Percentiles rank a stretch among this genome's conserved stretches.
Conservation (phyloP, 306 rosid species). For the Quercus cerris region DNA sequence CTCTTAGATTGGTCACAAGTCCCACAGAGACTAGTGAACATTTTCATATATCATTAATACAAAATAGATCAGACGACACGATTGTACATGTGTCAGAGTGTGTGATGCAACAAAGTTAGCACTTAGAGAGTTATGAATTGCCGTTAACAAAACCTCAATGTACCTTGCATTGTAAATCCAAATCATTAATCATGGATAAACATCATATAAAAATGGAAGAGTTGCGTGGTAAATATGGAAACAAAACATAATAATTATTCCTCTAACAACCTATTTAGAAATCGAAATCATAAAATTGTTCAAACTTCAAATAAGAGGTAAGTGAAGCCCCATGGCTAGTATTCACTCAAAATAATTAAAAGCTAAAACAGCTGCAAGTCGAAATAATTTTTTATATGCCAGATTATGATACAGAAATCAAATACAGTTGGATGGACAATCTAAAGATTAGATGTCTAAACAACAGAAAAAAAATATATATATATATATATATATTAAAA, state of each 20-base stretch:
- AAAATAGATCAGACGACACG: conserved; percentile 2
- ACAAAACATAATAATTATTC: not conserved
- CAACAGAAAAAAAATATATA: not conserved
- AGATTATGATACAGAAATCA: not conserved
- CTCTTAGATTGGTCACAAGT: not conserved
- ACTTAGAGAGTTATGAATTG: not conserved
- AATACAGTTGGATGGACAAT: not conserved
- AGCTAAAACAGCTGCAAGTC: not conserved
- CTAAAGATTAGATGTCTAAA: not conserved
- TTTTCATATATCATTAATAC: not conserved
- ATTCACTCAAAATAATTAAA: not conserved
- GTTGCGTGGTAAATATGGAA: not conserved
- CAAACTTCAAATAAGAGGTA: not conserved
- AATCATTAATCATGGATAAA: not conserved
- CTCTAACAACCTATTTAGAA: not conserved
- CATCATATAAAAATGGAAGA: not conserved
- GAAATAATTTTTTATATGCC: not conserved
- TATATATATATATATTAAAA: not conserved
- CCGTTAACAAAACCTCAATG: not conserved
- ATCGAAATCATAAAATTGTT: not conserved
- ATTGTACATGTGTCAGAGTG: not conserved
- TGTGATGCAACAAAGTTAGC: not conserved
- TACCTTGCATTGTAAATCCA: not conserved
- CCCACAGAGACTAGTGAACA: conserved; percentile 1
- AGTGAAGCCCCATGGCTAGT: not conserved